These are phyloP conservation scores for Leccinellum rugosiceps DNA, from an alignment of 768 basidiomycete species.

Conservation along the genomic window DNA sequence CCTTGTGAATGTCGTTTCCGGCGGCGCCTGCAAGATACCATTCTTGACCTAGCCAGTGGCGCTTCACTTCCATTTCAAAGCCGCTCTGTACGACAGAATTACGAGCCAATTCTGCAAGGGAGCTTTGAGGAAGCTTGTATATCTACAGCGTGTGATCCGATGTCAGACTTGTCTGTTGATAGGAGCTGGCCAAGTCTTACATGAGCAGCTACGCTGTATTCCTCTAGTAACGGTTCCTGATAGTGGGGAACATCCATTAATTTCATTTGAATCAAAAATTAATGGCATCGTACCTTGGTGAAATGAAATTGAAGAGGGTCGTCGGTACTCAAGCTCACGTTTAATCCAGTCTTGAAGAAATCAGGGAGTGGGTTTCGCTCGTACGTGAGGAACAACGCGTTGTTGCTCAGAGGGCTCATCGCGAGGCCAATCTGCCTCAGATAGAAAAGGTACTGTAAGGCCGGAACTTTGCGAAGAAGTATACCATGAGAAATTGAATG, in stretches of 20 bases:
- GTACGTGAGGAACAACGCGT: slow-evolving; percentile 93
- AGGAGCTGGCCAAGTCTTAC: slow-evolving; percentile 39
- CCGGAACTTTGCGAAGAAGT: slow-evolving; percentile 94
- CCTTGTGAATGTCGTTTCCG: slow-evolving; percentile 97
- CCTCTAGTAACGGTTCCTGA: slow-evolving; percentile 91
- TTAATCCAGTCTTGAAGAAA: slow-evolving; percentile 94
- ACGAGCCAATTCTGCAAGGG: slow-evolving; percentile 94
- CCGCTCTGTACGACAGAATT: slow-evolving; percentile 97
- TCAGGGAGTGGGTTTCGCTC: slow-evolving; percentile 97
- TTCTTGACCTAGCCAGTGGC: slow-evolving; percentile 88
- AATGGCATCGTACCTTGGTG: slow-evolving; percentile 68
- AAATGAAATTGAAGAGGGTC: slow-evolving; percentile 98
- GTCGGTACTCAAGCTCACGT: slow-evolving; percentile 95
- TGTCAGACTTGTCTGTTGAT: background rate
- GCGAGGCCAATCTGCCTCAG: slow-evolving; percentile 97
- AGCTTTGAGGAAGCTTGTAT: slow-evolving; percentile 93
- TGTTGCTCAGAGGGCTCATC: slow-evolving; percentile 98
- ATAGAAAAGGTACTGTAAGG: slow-evolving; percentile 95
- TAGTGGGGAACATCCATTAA: background rate
- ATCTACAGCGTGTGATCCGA: slow-evolving; percentile 50
- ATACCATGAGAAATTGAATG: slow-evolving; percentile 99
- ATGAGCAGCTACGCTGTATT: slow-evolving; percentile 97
- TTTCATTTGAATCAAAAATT: background rate
- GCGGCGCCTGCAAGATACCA: slow-evolving; percentile 93
- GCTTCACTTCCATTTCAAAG: slow-evolving; percentile 97